These are phyloP conservation scores for Dysphania ambrosioides DNA, from an alignment of 148 eudicot genomes.

Conservation along the genomic window DNA sequence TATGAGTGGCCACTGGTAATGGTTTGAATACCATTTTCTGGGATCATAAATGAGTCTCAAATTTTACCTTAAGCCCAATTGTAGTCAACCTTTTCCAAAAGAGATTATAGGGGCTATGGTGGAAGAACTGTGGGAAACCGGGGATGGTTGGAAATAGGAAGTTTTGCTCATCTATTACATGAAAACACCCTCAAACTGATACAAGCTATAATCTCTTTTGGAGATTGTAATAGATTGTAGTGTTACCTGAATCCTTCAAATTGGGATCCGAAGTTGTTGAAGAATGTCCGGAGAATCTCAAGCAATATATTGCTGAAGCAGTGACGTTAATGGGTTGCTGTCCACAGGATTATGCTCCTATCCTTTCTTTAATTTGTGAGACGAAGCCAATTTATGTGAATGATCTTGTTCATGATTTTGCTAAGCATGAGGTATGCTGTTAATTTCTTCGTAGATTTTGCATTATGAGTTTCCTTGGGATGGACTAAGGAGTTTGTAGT, in stretches of 20 bases:
- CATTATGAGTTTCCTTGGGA: background rate
- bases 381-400: conserved; percentile 26
- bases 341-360: conserved; percentile 54
- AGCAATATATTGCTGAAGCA: conserved; percentile 41
- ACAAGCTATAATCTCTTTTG: too few relatives aligned
- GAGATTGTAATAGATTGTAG: too few relatives aligned
- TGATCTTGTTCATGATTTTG: conserved; percentile 27
- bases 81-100: too few relatives aligned
- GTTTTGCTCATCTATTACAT: too few relatives aligned
- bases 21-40: too few relatives aligned
- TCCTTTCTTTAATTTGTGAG: conserved; percentile 47
- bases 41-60: too few relatives aligned
- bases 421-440: conserved; percentile 30
- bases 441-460: background rate
- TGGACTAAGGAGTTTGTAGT: background rate
- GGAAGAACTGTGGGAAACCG: too few relatives aligned
- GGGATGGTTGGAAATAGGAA: too few relatives aligned
- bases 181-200: too few relatives aligned
- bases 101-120: too few relatives aligned
- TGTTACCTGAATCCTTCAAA: conserved; percentile 49
- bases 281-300: conserved; percentile 43
- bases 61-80: too few relatives aligned
- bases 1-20: too few relatives aligned
- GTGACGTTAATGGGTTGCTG: conserved; percentile 31
- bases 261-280: conserved; percentile 53